A percentile compares a stretch with the other conserved stretches of the same genome.
phyloP scores from a whole-genome alignment of 2,329 filamentous ascomycete species.

The Ceratocystis ficicola region DNA sequence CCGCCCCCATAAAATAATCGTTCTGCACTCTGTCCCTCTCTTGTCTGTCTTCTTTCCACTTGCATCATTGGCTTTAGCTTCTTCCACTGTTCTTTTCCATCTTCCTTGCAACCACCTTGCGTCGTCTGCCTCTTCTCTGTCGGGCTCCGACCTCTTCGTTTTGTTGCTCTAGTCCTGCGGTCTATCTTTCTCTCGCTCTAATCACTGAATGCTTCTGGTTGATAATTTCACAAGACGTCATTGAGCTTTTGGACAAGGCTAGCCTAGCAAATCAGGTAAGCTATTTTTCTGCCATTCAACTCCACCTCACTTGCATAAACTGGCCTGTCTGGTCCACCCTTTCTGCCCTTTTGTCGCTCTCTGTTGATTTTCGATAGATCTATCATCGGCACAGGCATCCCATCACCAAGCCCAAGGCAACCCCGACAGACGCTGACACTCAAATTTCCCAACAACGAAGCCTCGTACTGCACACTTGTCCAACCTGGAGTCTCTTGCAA shows the following conservation, averaged over 20 bases:
- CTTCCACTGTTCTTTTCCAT: conserved; percentile 22
- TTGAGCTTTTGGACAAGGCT: neutral
- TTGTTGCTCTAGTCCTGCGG: conserved; percentile 17
- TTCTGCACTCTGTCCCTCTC: no score
- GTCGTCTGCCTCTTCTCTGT: neutral
- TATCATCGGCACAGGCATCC: no score
- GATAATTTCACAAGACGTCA: conserved; percentile 8
- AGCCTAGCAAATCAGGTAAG: neutral
- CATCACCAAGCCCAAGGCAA: no score
- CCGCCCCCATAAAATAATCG: no score
- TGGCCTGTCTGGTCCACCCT: neutral
- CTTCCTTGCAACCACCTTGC: conserved; percentile 17
- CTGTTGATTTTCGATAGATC: no score
- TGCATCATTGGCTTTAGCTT: no score
- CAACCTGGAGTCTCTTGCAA: no score
- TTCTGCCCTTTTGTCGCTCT: no score
- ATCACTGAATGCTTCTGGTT: neutral
- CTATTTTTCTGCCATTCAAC: neutral
- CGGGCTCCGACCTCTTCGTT: conserved; percentile 24
- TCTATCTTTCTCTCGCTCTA: neutral
- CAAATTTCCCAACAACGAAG: no score
- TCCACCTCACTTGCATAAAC: neutral
- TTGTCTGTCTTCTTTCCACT: no score
- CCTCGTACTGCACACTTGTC: no score
- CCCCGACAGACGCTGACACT: no score